Conservation (phyloP, 768 basidiomycete species). For the Crepidotus variabilis region DNA sequence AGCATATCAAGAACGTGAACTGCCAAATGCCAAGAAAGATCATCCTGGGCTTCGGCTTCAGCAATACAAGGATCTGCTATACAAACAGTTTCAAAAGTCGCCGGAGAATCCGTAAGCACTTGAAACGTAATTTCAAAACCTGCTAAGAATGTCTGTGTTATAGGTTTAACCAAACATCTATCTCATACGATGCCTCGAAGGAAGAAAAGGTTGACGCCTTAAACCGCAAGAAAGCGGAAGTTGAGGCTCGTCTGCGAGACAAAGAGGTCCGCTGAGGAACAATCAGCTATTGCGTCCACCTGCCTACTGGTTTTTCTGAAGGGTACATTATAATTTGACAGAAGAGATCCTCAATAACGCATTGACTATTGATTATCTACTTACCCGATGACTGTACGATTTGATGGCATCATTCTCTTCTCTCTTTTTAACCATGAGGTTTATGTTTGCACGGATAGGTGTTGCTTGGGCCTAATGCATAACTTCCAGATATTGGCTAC, state of each 20-base stretch:
- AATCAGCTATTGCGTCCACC: background rate
- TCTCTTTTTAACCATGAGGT: too few species aligned
- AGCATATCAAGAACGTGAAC: conserved; percentile 83
- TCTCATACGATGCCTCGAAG: conserved; percentile 83
- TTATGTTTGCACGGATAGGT: too few species aligned
- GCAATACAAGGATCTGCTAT: conserved; percentile 88
- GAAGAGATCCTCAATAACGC: too few species aligned
- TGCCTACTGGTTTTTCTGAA: too few species aligned
- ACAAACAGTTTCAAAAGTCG: conserved; percentile 95
- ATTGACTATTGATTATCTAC: too few species aligned
- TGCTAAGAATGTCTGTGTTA: too few species aligned
- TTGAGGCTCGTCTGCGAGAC: conserved; percentile 64
- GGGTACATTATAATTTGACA: too few species aligned
- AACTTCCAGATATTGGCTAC: too few species aligned
- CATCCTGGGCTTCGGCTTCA: conserved; percentile 88
- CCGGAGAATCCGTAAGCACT: conserved; percentile 86
- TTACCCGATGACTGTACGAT: too few species aligned
- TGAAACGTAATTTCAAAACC: too few species aligned
- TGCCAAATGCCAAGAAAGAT: conserved; percentile 78
- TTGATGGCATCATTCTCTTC: too few species aligned
- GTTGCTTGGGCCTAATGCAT: too few species aligned
- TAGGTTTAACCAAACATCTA: conserved; percentile 81
- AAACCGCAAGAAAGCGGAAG: conserved; percentile 58
- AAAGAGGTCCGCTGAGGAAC: conserved; percentile 14
- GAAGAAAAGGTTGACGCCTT: conserved; percentile 81